Evolutionary conservation across 495 filamentous ascomycete species (phyloP), one percentile per base, ranked within the genome.

Genomic region (Neurospora africana): DNA sequence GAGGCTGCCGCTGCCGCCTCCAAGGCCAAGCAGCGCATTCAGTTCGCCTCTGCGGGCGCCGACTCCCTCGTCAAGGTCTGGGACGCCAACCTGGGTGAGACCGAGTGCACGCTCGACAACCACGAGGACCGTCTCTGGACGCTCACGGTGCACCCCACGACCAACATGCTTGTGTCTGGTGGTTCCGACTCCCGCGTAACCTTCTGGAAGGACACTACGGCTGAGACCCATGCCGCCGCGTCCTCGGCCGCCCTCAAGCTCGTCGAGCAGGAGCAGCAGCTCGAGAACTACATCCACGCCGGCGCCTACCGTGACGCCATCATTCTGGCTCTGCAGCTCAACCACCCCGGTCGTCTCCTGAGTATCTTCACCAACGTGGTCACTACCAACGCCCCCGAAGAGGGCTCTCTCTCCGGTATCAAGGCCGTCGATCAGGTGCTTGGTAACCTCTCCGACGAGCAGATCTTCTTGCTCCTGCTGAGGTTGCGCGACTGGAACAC

Each of bases 51-150:
- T 72, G 94, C 96, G 8, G 96, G 92, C 39, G 95, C 93, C 61
- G 95, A 99, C 81, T 94, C 94, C n/a, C 84, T 99, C 7, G 93
- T 99, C 67, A 99, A 98, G 81, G 85, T 98, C 69, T 99, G 95
- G 95, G 92, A 95, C 72, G 89, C 91, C 9, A 86, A 85, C 74
- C 80, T 78, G 2, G 93, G 94, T n/a, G 95, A 98, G 80, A 86
- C 88, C 5, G 91, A 91, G 65, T 89, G 90, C 72, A 98, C 95
- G 5, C 85, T 99, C 15, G 96, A 99, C 81, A 98, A 98, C 81
- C 95, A 99, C 81, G 90, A 90, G 73, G 95, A 98, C 79, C 88
- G 96, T 68, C 94, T 98, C 37, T 95, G 93, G 92, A 92, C 93
- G 3, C 85, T 97, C 0, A 87, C 92, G 35, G 86, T 87, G n/a